A percentile compares a stretch with the other conserved stretches of the same genome.
phyloP scores from a whole-genome alignment of 2,329 filamentous ascomycete genomes.

The Biscogniauxia sp. region DNA sequence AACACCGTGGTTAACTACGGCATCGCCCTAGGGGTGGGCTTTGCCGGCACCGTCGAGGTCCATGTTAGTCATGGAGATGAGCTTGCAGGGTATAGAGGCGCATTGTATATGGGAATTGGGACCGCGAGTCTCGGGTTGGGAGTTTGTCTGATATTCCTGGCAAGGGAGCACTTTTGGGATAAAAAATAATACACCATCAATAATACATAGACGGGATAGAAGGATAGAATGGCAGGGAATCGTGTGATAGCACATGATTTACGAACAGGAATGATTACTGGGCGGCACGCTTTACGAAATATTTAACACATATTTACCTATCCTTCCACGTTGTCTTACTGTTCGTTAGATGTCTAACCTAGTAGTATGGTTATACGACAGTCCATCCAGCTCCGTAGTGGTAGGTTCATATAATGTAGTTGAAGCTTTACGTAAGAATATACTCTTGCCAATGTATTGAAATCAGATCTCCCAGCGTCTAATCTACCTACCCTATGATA shows the following conservation, averaged over 20 bases:
- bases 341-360: background rate
- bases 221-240: background rate
- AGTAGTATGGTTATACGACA: background rate
- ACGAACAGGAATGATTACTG: background rate
- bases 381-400: background rate
- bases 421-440: background rate
- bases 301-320: background rate
- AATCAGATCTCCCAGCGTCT: background rate
- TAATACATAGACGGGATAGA: background rate
- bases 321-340: background rate
- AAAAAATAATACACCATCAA: constrained; percentile 1
- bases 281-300: background rate
- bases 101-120: constrained; percentile 27
- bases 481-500: background rate
- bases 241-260: background rate
- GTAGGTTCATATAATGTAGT: background rate
- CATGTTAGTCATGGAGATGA: constrained; percentile 26
- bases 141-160: constrained; percentile 23
- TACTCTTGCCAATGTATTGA: background rate
- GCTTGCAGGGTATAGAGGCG: constrained; percentile 25
- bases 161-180: constrained; percentile 11
- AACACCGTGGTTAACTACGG: constrained; percentile 58
- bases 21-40: constrained; percentile 52
- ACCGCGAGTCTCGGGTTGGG: constrained; percentile 19
- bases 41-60: constrained; percentile 45